Evolutionary conservation across 768 basidiomycete species (phyloP).

Genomic region (Leccinum ochraceum): DNA sequence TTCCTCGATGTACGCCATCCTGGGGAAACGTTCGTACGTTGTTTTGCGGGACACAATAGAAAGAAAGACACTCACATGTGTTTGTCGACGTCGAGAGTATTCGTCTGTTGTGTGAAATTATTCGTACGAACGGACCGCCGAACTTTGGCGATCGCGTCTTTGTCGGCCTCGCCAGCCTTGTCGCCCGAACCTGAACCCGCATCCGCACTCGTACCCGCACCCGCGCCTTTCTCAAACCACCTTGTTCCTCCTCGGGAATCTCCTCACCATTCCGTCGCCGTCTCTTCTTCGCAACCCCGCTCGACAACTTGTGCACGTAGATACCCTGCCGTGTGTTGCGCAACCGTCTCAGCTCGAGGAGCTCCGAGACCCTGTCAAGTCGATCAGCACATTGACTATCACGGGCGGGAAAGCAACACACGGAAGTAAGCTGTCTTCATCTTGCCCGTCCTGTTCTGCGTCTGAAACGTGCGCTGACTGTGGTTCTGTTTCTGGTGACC

Average conservation of each 20-base stretch:
- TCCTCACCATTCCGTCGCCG: constrained; percentile 52
- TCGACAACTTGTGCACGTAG: constrained; percentile 79
- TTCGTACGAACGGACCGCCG: no score
- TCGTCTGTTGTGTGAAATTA: no score
- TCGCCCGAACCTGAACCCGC: background rate
- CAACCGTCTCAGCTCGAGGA: constrained; percentile 82
- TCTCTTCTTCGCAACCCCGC: constrained; percentile 79
- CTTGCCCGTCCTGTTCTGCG: constrained; percentile 14
- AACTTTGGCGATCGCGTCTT: no score
- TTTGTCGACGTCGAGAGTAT: no score
- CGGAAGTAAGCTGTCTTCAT: constrained; percentile 46
- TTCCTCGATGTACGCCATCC: no score
- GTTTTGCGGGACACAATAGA: no score
- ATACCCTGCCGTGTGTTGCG: constrained; percentile 78
- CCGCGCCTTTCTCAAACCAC: constrained; percentile 56
- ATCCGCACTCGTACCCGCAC: constrained; percentile 13
- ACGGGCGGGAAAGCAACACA: constrained; percentile 33
- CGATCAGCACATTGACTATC: background rate
- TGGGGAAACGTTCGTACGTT: no score
- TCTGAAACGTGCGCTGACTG: no score
- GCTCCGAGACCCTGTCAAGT: constrained; percentile 64
- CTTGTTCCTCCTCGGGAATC: constrained; percentile 48
- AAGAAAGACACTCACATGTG: no score
- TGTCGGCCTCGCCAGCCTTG: constrained; percentile 29
- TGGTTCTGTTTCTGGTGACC: constrained; percentile 37